Conservation (phyloP, 345 rosid genomes). For the Syzygium aqueum region DNA sequence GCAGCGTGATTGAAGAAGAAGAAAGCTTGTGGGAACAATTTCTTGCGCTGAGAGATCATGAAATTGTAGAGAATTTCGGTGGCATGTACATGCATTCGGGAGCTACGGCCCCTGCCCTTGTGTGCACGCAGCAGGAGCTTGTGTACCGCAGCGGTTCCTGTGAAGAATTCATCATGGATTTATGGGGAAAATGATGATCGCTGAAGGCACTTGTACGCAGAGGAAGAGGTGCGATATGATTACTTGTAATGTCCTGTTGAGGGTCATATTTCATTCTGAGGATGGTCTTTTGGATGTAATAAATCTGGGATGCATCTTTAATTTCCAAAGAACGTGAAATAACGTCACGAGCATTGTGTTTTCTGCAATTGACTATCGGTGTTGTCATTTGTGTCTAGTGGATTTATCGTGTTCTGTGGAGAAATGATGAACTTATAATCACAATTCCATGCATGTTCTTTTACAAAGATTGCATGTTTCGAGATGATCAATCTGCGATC, state of each 20-base stretch:
- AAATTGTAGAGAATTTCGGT: not conserved
- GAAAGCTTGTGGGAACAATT: not conserved
- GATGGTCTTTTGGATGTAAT: not conserved
- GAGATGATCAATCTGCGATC: not conserved
- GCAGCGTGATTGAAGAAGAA: not conserved
- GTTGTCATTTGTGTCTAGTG: not conserved
- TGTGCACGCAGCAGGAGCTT: not conserved
- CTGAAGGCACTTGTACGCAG: not conserved
- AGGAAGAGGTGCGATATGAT: not conserved
- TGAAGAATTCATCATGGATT: not conserved
- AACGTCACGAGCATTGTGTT: not conserved
- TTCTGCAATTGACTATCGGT: not conserved
- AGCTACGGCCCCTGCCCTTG: not conserved
- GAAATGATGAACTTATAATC: not conserved
- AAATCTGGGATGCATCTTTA: not conserved
- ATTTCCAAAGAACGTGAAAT: not conserved
- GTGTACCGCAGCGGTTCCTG: not conserved
- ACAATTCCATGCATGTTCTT: not conserved
- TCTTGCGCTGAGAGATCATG: not conserved
- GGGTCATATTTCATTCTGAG: not conserved
- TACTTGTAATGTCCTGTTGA: not conserved
- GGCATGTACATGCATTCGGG: not conserved
- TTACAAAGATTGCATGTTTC: not conserved
- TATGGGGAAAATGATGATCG: not conserved
- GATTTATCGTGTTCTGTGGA: not conserved